These are phyloP conservation scores for Odontarrhena argentea DNA, from an alignment of 345 rosid genomes.

Conservation along the genomic window DNA sequence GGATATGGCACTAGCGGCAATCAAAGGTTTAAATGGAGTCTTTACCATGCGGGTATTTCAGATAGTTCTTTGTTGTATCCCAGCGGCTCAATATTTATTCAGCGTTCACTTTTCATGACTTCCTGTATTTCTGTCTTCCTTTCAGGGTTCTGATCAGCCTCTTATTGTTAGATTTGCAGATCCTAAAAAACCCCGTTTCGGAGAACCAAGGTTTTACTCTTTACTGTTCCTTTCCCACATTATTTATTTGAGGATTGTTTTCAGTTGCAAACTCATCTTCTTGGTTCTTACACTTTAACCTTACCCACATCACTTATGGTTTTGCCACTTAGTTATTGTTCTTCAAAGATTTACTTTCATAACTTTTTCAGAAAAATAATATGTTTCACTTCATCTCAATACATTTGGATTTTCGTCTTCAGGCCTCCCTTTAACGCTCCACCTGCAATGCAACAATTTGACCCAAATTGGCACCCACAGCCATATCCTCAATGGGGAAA, in stretches of 20 bases:
- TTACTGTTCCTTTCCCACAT: constrained; percentile 1
- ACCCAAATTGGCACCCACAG: constrained; percentile 50
- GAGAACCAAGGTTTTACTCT: constrained; percentile 64
- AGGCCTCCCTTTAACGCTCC: constrained; percentile 59
- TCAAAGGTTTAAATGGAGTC: constrained; percentile 68
- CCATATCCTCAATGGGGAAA: constrained; percentile 49
- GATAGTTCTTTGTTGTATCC: constrained; percentile 19
- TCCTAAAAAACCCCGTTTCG: constrained; percentile 69
- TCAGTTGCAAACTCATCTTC: constrained; percentile 3
- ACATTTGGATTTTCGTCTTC: constrained; percentile 26
- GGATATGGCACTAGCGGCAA: constrained; percentile 89
- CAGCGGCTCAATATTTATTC: constrained; percentile 18
- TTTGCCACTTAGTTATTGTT: constrained; percentile 8
- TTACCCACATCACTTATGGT: not conserved
- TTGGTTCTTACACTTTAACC: constrained; percentile 19
- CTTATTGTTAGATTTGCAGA: constrained; percentile 75
- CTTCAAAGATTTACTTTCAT: not conserved
- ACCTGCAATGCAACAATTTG: constrained; percentile 50
- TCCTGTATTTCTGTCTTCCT: constrained; percentile 18
- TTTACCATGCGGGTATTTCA: constrained; percentile 72
- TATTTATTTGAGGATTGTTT: constrained; percentile 1
- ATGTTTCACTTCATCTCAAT: not conserved
- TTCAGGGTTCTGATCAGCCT: constrained; percentile 87
- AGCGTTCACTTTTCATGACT: constrained; percentile 25
- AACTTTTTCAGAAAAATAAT: not conserved